Percentiles rank a stretch among this genome's conserved stretches.
Conservation (phyloP, 192 early-diverging fungal genomes). For the Phycomyces blakesleeanus region DNA sequence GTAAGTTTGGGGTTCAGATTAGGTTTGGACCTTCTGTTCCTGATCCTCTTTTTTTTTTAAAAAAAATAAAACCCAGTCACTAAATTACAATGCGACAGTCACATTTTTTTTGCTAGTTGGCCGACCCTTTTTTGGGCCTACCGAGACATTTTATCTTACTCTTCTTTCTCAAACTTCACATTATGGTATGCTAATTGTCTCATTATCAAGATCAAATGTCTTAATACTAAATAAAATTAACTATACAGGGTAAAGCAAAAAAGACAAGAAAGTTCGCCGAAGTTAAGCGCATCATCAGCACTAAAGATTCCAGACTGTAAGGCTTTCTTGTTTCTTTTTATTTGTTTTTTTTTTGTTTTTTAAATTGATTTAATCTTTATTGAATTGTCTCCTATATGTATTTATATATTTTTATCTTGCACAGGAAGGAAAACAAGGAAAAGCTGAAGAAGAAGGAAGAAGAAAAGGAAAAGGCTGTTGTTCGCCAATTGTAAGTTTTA, state of each 20-base stretch:
- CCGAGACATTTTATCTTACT: background rate
- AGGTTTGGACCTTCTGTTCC: no score
- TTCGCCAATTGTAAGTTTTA: conserved; percentile 69
- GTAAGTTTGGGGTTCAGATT: no score
- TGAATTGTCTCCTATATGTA: background rate
- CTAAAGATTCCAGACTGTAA: conserved; percentile 87
- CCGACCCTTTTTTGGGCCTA: background rate
- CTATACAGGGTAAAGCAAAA: conserved; percentile 77
- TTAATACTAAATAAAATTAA: background rate
- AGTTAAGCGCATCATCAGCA: conserved; percentile 89
- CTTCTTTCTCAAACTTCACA: background rate
- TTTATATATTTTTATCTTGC: conserved; percentile 24
- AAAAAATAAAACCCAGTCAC: no score
- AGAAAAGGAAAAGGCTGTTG: conserved; percentile 64
- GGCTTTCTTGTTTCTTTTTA: no score
- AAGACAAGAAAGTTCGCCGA: conserved; percentile 91
- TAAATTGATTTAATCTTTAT: conserved; percentile 11
- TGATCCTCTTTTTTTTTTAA: no score
- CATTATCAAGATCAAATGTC: background rate
- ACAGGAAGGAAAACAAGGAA: conserved; percentile 53
- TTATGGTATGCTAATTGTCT: background rate
- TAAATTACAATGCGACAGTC: conserved; percentile 5
- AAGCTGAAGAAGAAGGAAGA: conserved; percentile 65
- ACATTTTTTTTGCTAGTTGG: conserved; percentile 3
- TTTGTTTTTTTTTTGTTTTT: no score